Conservation (phyloP, 2,329 filamentous ascomycete species). For the Fusarium coicis region DNA sequence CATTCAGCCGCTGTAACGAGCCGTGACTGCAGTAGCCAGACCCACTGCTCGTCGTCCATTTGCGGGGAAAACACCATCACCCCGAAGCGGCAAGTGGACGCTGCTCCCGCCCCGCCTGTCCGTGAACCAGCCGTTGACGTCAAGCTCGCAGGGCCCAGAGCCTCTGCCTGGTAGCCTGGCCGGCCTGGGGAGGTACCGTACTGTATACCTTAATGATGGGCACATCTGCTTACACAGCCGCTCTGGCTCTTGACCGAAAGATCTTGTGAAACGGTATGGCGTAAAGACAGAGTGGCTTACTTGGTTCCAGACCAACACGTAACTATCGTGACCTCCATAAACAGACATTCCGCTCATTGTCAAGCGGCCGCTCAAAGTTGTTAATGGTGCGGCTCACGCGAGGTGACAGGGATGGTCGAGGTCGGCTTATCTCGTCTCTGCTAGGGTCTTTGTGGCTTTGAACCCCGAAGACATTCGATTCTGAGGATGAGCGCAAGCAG, state of each 20-base stretch:
- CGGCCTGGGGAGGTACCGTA: not conserved
- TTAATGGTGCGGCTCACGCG: conserved; percentile 13
- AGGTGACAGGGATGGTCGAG: conserved; percentile 8
- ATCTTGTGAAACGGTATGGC: conserved; percentile 11
- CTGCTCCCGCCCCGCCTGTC: conserved; percentile 15
- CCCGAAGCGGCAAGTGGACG: conserved; percentile 34
- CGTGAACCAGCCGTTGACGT: conserved; percentile 34
- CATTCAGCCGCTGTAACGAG: conserved; percentile 15
- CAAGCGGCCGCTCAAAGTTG: not conserved
- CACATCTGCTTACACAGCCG: conserved; percentile 7
- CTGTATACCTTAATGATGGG: not conserved
- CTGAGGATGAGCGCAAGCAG: conserved; percentile 25
- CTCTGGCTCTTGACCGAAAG: conserved; percentile 2
- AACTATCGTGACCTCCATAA: conserved; percentile 23
- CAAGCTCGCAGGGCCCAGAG: conserved; percentile 15
- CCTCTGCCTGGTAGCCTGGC: conserved; percentile 7
- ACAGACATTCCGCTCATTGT: conserved; percentile 1
- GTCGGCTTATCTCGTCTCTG: conserved; percentile 30
- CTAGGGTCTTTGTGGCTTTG: conserved; percentile 30
- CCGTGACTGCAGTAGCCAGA: conserved; percentile 13
- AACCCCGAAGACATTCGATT: conserved; percentile 18
- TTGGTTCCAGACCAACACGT: not conserved
- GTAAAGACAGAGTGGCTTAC: not conserved
- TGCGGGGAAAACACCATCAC: conserved; percentile 32
- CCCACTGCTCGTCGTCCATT: conserved; percentile 23